phyloP scores from a whole-genome alignment of 306 rosid genomes.

The Vigna trinervia region DNA sequence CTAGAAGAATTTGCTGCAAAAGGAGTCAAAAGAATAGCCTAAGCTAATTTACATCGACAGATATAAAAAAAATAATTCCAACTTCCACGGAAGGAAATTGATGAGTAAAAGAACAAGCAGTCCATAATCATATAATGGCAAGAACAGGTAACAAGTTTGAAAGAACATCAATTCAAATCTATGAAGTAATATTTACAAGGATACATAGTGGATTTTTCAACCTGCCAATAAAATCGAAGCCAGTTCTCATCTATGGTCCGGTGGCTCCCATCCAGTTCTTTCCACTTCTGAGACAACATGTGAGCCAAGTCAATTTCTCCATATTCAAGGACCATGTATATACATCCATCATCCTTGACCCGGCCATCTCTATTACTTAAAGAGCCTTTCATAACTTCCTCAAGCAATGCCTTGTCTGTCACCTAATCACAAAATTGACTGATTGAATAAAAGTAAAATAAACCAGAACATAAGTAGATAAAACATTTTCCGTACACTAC shows the following conservation, averaged over 20 bases:
- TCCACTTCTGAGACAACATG: conserved; percentile 99
- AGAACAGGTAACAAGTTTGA: conserved; percentile 19
- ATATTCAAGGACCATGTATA: conserved; percentile 98
- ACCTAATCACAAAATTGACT: conserved; percentile 59
- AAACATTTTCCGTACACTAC: not conserved
- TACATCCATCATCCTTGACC: conserved; percentile 93
- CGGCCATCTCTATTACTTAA: conserved; percentile 79
- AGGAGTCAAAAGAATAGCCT: conserved; percentile 36
- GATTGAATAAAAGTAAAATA: conserved; percentile 9
- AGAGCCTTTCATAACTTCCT: conserved; percentile 80
- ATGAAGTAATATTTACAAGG: conserved; percentile 17
- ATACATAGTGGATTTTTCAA: conserved; percentile 33
- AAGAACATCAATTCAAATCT: not conserved
- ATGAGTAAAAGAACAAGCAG: not conserved
- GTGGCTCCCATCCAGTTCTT: conserved; percentile 70
- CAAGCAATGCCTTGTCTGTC: conserved; percentile 88
- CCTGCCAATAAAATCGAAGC: conserved; percentile 99
- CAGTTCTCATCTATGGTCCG: conserved; percentile 85
- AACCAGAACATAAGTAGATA: conserved; percentile 13
- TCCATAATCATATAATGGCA: conserved; percentile 18
- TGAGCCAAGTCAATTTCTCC: conserved; percentile 99
- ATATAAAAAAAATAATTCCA: not conserved
- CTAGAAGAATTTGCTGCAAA: conserved; percentile 91
- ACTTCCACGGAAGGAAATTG: not conserved
- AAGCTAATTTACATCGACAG: conserved; percentile 33